Evolutionary conservation across 257 asterid genomes (phyloP), one percentile per base, ranked within the genome.

Genomic region (Solanum appendiculatum): DNA sequence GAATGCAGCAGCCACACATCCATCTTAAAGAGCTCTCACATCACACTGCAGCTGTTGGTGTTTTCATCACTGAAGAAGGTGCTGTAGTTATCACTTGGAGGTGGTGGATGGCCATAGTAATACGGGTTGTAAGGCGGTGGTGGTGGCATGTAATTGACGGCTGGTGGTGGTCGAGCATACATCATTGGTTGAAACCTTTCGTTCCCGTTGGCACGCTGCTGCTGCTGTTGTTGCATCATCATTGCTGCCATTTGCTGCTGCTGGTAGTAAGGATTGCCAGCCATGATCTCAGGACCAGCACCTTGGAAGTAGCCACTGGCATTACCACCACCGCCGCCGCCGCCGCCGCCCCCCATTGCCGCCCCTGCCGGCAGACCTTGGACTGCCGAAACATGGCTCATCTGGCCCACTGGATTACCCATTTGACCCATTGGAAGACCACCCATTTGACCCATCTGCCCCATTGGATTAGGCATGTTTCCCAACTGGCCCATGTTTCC

Each of bases 111-210:
- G 1, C 63, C 14, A 69, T 70, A 73, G 66, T 68, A 66, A 54
- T 85, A 85, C 48, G 87, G 87, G 94, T 94, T 90, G 91, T 94
- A 92, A 3, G 92, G 95, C 63, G 69, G 31, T 60, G 93, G 92
- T 1, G 96, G 93, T 3, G 98, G 98, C 95, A 94, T 92, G 92
- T 93, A 97, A 83, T 96, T 97, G 3, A 94, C 98, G 0, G 98
- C 99, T 0, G 99, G 97, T 1, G 99, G 97, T 3, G 98, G 98
- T n/a, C 98, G 92, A 3, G 98, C 99, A 33, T 96, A 97, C 98
- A 96, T 95, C 99, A 96, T 97, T 3, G 96, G 99, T 88, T 97
- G 99, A 66, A 95, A 97, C 94, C 99, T 89, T 90, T 97, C 99
- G 51, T 96, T 95, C 29, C 99, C 99, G 1, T 90, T 90, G 11